Evolutionary conservation across 305 asterid genomes (phyloP).

Genomic region (Fraxinus velutina): DNA sequence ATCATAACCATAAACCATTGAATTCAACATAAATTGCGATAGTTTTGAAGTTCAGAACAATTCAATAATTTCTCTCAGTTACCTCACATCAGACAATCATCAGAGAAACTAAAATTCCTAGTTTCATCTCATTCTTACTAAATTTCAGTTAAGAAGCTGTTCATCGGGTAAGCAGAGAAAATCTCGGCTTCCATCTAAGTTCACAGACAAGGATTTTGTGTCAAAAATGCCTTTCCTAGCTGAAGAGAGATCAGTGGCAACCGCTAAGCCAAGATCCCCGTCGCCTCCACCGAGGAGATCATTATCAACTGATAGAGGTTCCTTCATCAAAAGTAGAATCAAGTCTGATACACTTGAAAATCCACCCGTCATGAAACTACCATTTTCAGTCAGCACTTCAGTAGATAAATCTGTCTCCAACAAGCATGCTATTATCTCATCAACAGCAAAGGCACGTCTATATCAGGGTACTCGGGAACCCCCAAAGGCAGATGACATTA

Average conservation of each 20-base stretch:
- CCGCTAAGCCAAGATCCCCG: slow-evolving; percentile 53
- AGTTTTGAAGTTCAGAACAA: slow-evolving; percentile 4
- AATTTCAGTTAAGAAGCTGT: slow-evolving; percentile 62
- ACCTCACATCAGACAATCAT: background rate
- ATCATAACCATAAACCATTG: background rate
- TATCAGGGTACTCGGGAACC: slow-evolving; percentile 44
- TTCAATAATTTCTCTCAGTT: background rate
- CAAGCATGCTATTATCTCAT: slow-evolving; percentile 38
- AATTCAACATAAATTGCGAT: background rate
- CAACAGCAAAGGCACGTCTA: slow-evolving; percentile 30
- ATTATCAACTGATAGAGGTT: slow-evolving; percentile 74
- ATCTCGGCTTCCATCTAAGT: slow-evolving; percentile 66
- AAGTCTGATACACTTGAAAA: slow-evolving; percentile 60
- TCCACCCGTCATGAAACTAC: slow-evolving; percentile 46
- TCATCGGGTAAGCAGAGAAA: slow-evolving; percentile 75
- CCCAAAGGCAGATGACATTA: slow-evolving; percentile 25
- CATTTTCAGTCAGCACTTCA: slow-evolving; percentile 59
- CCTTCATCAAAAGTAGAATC: slow-evolving; percentile 41
- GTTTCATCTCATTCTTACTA: slow-evolving; percentile 23
- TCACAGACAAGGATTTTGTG: slow-evolving; percentile 57
- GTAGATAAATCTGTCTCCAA: slow-evolving; percentile 44
- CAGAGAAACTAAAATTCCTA: background rate
- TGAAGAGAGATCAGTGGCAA: slow-evolving; percentile 47
- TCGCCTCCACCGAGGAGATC: slow-evolving; percentile 88
- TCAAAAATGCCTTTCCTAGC: slow-evolving; percentile 48